Base-by-base conservation (phyloP, 2,329 filamentous ascomycete species). In the Colletotrichum brevisporum region DNA sequence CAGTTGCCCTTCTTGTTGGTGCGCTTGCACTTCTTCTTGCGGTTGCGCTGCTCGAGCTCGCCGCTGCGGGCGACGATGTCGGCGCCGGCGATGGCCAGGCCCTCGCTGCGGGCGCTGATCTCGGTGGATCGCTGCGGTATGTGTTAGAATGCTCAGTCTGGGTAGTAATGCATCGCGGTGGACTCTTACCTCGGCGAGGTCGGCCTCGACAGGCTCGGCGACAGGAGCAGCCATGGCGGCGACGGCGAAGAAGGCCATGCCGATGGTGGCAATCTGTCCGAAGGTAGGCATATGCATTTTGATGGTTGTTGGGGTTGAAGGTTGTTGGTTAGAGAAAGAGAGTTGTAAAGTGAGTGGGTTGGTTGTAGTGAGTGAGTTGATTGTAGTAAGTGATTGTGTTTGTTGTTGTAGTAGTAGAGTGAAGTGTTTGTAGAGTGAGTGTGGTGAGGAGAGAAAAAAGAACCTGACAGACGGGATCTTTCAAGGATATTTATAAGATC, bases 241-340 rank as follows among this genome's bases (percentile, higher is more conserved):
- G 26, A 21, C 50, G 36, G 66, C 45, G 21, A 69, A 60, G 66
- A 69, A 66, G 51, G 62, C 62, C 41, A 69, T 60, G 51, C 66
- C 66, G 10, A 69, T 31, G 18, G 66, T 69, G 66, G 66, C 66
- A 60, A 69, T 43, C 55, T 69, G 66, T 27, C 54, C 62, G 36
- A 69, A 52, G 18, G 66, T 69, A 52, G 66, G 66, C 36, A 60
- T 45, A 45, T 66, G 66, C 66, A 69, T 69, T 39, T 69, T 69
- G 62, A 47, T 36, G 43, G 36, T 24, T 21, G 54, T 48, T 27
- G 12, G n/a, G 16, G 43, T 36, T 27, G 15, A 18, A 36, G 13
- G 4, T 21, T 16, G 18, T 48, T 36, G 31, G 31, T 27, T 4
- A 36, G 18, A 27, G 24, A 52, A n/a, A 50, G n/a, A 18, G 39